phyloP scores from a whole-genome alignment of 306 rosid species.

The Begonia masoniana region DNA sequence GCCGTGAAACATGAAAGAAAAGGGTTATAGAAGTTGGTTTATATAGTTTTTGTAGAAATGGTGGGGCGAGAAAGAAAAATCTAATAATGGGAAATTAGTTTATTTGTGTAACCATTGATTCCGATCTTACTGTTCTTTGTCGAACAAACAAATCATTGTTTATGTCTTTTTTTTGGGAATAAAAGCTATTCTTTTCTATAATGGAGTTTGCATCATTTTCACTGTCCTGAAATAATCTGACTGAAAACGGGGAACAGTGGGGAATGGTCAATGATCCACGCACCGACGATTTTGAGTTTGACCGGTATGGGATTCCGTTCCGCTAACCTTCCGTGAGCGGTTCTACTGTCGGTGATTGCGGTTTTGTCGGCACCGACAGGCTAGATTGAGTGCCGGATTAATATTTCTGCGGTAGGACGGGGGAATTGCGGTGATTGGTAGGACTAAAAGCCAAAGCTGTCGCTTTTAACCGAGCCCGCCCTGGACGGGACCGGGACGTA shows the following conservation, averaged over 20 bases:
- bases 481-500: not conserved
- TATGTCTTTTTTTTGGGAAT: not conserved
- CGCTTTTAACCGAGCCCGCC: too few relatives aligned
- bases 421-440: conserved; percentile 6
- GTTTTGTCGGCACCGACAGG: conserved; percentile 71
- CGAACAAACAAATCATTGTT: not conserved
- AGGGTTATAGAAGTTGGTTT: too few relatives aligned
- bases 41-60: too few relatives aligned
- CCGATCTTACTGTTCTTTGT: not conserved
- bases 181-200: not conserved
- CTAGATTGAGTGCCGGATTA: conserved; percentile 30
- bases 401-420: not conserved
- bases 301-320: not conserved
- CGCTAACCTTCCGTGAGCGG: not conserved
- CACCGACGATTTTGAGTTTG: conserved; percentile 1
- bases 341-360: conserved; percentile 6
- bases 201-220: not conserved
- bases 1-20: conserved; percentile 5
- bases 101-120: not conserved
- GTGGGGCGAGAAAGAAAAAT: too few relatives aligned
- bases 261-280: not conserved
- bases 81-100: too few relatives aligned
- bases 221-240: not conserved
- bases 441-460: not conserved
- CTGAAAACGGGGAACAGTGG: not conserved